Evolutionary conservation across 306 rosid species (phyloP).

Genomic region (Vigna mungo): DNA sequence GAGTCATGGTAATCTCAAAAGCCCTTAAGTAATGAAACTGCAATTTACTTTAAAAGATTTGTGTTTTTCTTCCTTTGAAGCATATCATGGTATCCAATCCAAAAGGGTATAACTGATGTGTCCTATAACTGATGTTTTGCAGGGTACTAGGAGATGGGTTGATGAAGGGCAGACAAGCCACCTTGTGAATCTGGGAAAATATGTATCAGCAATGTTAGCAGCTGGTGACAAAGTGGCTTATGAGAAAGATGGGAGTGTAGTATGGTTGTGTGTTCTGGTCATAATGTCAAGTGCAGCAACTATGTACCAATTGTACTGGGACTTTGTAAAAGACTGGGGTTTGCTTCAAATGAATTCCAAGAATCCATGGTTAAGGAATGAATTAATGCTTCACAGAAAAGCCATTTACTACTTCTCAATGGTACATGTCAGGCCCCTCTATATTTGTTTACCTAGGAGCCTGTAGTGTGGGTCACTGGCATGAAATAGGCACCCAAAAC

Average conservation of each 20-base stretch:
- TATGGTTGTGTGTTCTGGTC: conserved; percentile 90
- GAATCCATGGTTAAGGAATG: conserved; percentile 98
- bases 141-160: conserved; percentile 98
- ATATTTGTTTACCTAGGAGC: conserved; percentile 27
- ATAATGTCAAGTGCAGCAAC: conserved; percentile 91
- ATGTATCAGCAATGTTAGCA: conserved; percentile 98
- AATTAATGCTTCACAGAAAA: conserved; percentile 84
- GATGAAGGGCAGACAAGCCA: conserved; percentile 95
- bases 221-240: conserved; percentile 98
- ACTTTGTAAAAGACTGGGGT: conserved; percentile 99
- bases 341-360: conserved; percentile 93
- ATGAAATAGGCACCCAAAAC: conserved; percentile 15
- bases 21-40: neutral
- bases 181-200: conserved; percentile 88
- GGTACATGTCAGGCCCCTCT: conserved; percentile 63
- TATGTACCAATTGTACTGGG: conserved; percentile 97
- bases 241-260: conserved; percentile 77
- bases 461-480: conserved; percentile 36
- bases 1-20: neutral
- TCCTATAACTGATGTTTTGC: conserved; percentile 30
- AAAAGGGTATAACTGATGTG: conserved; percentile 22
- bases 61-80: neutral
- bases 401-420: conserved; percentile 87
- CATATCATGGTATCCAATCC: neutral
- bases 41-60: neutral